Percentiles rank a stretch among this genome's conserved stretches.
phyloP scores from a whole-genome alignment of 352 stramenopile genomes.

The Phytophthora tubulina region DNA sequence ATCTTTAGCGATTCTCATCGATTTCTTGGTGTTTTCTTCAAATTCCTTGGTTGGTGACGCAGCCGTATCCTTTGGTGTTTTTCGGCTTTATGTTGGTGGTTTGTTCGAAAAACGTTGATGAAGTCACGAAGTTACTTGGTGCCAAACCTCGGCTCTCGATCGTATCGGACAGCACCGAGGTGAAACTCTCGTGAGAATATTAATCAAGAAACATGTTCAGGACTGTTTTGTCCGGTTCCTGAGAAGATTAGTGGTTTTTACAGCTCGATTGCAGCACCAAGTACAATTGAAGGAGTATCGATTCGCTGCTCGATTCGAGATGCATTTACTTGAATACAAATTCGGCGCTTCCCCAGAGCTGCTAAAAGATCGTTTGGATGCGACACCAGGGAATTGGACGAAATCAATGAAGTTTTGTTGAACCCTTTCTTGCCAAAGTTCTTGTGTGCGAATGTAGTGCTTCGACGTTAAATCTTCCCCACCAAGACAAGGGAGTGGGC shows the following conservation, averaged over 20 bases:
- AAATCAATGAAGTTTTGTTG: constrained; percentile 1
- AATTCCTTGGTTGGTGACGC: too few relatives aligned
- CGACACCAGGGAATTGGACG: neutral
- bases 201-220: constrained; percentile 20
- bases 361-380: constrained; percentile 26
- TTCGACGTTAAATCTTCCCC: constrained; percentile 21
- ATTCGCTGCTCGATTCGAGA: constrained; percentile 28
- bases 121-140: too few relatives aligned
- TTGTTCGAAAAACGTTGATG: too few relatives aligned
- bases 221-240: constrained; percentile 29
- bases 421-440: constrained; percentile 17
- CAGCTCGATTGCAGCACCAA: neutral
- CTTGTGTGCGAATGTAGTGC: constrained; percentile 18
- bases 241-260: constrained; percentile 21
- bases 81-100: too few relatives aligned
- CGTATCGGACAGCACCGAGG: constrained; percentile 18
- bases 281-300: neutral
- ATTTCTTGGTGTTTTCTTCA: too few relatives aligned
- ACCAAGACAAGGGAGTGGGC: constrained; percentile 39
- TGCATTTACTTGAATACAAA: constrained; percentile 10
- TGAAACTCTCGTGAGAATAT: constrained; percentile 5
- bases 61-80: too few relatives aligned
- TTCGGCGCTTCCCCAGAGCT: constrained; percentile 33
- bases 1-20: too few relatives aligned
- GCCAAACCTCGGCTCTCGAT: too few relatives aligned